Base-by-base conservation (phyloP, 2,329 filamentous ascomycete genomes). In the Kalaharituber pfeilii region DNA sequence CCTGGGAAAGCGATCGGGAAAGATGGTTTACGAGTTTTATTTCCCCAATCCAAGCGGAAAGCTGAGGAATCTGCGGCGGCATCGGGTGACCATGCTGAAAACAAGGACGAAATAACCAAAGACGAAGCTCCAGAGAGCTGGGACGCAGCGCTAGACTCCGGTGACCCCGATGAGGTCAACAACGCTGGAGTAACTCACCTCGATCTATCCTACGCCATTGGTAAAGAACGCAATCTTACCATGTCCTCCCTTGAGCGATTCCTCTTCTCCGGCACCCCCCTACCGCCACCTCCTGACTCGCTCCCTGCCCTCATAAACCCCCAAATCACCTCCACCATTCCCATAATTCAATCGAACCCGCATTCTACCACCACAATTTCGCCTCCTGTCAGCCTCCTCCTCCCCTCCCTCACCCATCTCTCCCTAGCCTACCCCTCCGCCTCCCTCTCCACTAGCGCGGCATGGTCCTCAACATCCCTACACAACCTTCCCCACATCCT, bases 351-450 rank as follows among this genome's bases (percentile, higher is more conserved):
- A 11, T 24, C 25, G 22, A 3, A 20, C 52, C 29, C 18, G 5
- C 20, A 49, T 45, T 24, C 39, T 47, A 5, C 33, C 53, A 2
- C 28, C 52, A 5, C 50, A 56, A n/a, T 25, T 28, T 20, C 56
- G 54, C 36, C 49, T 53, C 11, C 47, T 55, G 6, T 42, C 36
- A 9, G 49, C 57, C 5, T 50, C 33, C 22, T 26, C 57, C 62
- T 63, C 52, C 52, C 59, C 5, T 54, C 42, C 27, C 55, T 63
- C 9, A 64, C 61, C 2, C 60, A 63, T 47, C 52, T 64, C 29
- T 62, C 61, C 4, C 60, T 64, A 9, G 58, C 61, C 2, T 57
- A 62, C 24, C 62, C 62, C 1, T 26, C 49, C 9, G 50, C 50
- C 13, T 44, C 26, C 39, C 50, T 47, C 36, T n/a, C n/a, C n/a